Conservation (phyloP, 306 rosid genomes). For the Dryas drummondii region DNA sequence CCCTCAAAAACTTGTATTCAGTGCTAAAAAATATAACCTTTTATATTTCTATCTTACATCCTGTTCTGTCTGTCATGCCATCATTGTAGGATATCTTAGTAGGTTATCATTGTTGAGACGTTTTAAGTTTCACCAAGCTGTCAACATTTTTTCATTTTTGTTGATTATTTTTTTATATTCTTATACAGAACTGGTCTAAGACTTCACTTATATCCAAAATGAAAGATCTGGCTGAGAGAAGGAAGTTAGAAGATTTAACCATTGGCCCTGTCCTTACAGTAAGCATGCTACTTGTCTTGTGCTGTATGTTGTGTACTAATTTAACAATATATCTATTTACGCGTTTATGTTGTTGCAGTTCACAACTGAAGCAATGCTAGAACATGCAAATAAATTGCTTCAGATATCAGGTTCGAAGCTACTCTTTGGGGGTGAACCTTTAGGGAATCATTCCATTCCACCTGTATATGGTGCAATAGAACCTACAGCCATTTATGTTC, state of each 20-base stretch:
- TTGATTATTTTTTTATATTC: constrained; percentile 14
- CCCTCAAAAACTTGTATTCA: too few relatives aligned
- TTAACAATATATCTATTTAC: constrained; percentile 1
- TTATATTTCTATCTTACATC: too few relatives aligned
- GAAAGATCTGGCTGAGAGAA: constrained; percentile 79
- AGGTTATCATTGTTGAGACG: constrained; percentile 11
- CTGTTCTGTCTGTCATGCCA: not conserved
- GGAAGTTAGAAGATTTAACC: constrained; percentile 83
- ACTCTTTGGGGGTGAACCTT: constrained; percentile 83
- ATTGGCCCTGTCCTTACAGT: constrained; percentile 93
- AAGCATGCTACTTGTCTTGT: constrained; percentile 22
- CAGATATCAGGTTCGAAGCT: constrained; percentile 83
- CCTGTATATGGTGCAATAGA: constrained; percentile 73
- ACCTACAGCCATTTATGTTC: constrained; percentile 87
- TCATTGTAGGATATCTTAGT: not conserved
- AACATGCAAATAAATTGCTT: constrained; percentile 74
- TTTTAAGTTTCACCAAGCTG: not conserved
- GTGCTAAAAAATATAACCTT: too few relatives aligned
- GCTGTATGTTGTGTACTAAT: not conserved
- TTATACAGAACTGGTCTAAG: constrained; percentile 75
- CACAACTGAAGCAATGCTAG: constrained; percentile 71
- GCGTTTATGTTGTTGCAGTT: constrained; percentile 41
- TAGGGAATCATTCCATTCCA: constrained; percentile 80
- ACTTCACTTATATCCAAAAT: constrained; percentile 71
- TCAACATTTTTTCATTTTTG: not conserved